Base-by-base conservation (phyloP, 352 stramenopile genomes). In the Phytophthora fragariae region DNA sequence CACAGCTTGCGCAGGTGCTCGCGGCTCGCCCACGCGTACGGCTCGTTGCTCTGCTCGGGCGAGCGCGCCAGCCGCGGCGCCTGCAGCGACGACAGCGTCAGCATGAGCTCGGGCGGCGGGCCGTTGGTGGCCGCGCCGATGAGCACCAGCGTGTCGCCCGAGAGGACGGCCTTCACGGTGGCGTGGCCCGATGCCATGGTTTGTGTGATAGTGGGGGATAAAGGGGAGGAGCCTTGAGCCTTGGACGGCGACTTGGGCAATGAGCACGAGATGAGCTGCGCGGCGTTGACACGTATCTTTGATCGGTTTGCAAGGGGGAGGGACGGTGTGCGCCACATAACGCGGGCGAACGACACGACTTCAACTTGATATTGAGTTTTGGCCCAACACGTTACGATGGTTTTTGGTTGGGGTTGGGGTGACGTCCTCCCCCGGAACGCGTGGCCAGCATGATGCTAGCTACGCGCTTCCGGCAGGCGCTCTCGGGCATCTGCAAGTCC, bases 141-240 rank as follows among this genome's bases (percentile, higher is more conserved):
- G 57, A 99, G 89, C 73, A 99, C 86, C 39, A 99, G 81, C 46
- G 98, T 99, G 84, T 99, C 98, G 62, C 98, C 98, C 47, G 94
- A 99, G 46, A 99, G 80, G 59, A 99, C 97, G 59, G 94, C 97
- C 81, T 99, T 99, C 70, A 99, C 97, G 58, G 91, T 98, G 61
- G 96, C 97, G 70, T 86, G 89, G 72, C 90, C 90, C 50, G 90
- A 95, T 54, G 89, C 88, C 89, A 96, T 95, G 47, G 50, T 37
- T 55, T 9, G 9, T 47, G 46, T 27, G 17, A 6, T 24, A 8
- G 14, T 6, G 24, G 35, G 24, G 19, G 31, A 27, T 44, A 35
- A 15, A 15, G 33, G 33, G 27, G 27, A 31, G 27, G 27, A 2
- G 31, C 33, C 44, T 70, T 65, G 64, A 53, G 64, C 31, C 19